Conservation (phyloP, 2,329 filamentous ascomycete species). For the Elsinoe necatrix region DNA sequence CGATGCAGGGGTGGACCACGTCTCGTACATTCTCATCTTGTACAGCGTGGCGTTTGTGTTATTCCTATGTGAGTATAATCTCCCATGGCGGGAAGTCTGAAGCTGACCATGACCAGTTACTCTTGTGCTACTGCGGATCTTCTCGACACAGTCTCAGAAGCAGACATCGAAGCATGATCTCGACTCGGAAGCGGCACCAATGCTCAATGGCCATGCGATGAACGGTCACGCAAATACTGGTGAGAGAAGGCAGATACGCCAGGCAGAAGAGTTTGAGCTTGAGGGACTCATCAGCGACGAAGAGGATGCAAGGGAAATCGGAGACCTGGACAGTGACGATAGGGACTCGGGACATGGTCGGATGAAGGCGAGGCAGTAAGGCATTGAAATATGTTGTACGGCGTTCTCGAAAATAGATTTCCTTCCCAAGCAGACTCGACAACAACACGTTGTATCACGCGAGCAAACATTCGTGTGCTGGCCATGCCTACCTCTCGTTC, state of each 20-base stretch:
- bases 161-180: constrained; percentile 31
- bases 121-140: constrained; percentile 46
- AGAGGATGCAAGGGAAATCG: constrained; percentile 46
- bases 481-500: too few species aligned
- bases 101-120: constrained; percentile 1
- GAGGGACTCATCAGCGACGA: constrained; percentile 85
- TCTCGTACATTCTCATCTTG: constrained; percentile 84
- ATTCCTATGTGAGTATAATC: constrained; percentile 61
- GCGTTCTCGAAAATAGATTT: too few species aligned
- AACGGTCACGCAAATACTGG: constrained; percentile 44
- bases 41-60: constrained; percentile 84
- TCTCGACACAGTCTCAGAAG: constrained; percentile 63
- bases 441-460: constrained; percentile 16
- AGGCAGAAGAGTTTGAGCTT: constrained; percentile 89
- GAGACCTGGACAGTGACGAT: constrained; percentile 2
- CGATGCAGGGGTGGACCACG: constrained; percentile 69
- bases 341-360: constrained; percentile 2
- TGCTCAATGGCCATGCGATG: constrained; percentile 22
- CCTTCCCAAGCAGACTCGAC: neutral
- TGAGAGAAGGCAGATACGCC: constrained; percentile 49
- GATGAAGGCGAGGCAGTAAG: constrained; percentile 5
- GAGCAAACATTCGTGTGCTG: too few species aligned
- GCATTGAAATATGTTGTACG: neutral
- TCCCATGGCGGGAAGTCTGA: neutral
- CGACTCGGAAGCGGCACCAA: constrained; percentile 23